A percentile compares a stretch with the other conserved stretches of the same genome.
These are phyloP conservation scores for Aspergillus incahuasiensis DNA, from an alignment of 495 filamentous ascomycete species.

Conservation along the genomic window DNA sequence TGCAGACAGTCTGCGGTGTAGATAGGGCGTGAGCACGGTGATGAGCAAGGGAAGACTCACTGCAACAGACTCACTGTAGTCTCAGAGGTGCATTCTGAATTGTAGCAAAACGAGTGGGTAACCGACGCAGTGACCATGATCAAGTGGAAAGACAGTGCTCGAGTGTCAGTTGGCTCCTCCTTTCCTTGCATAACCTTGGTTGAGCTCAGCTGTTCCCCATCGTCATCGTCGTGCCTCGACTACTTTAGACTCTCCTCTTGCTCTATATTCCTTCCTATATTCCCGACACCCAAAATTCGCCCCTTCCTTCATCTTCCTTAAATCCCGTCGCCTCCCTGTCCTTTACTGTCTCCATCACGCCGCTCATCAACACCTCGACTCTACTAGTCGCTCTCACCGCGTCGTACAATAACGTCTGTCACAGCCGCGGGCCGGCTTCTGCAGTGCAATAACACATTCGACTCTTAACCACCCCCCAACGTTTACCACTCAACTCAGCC, in stretches of 20 bases:
- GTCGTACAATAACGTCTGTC: conserved; percentile 4
- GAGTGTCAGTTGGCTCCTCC: conserved; percentile 23
- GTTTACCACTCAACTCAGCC: not conserved
- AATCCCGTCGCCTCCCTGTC: not conserved
- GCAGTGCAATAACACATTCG: conserved; percentile 4
- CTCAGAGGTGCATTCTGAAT: not conserved
- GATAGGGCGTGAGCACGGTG: not conserved
- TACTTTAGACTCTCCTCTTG: conserved; percentile 19
- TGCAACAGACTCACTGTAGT: not conserved
- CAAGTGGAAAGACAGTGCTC: conserved; percentile 9
- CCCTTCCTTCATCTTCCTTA: not conserved
- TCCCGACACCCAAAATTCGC: conserved; percentile 2
- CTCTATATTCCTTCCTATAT: conserved; percentile 9
- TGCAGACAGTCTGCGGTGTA: not conserved
- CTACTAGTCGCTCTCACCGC: not conserved
- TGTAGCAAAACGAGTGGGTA: not conserved
- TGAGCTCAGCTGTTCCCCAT: conserved; percentile 23
- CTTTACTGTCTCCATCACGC: not conserved
- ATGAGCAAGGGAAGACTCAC: not conserved
- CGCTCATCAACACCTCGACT: not conserved
- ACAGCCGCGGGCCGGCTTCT: conserved; percentile 24
- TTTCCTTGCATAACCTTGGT: conserved; percentile 31
- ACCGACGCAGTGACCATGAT: not conserved
- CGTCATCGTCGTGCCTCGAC: conserved; percentile 20
- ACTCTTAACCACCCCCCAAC: not conserved